Conservation (phyloP, 805 yeast genomes). For the Candida ulmi region DNA sequence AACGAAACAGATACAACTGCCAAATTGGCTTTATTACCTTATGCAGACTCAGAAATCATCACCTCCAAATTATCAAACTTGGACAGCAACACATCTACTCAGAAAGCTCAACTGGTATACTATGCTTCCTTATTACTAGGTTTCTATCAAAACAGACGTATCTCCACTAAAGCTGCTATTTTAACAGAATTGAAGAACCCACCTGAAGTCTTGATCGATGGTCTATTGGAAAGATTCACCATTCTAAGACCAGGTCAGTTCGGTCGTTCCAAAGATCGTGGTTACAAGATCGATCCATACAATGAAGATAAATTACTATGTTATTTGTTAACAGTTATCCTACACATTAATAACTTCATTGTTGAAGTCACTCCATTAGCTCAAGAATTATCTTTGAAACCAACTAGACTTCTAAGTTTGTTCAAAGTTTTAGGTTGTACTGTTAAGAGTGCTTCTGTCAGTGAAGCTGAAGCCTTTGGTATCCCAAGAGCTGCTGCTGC, state of each 20-base stretch:
- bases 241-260: slow-evolving; percentile 54
- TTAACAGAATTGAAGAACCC: slow-evolving; percentile 59
- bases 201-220: slow-evolving; percentile 69
- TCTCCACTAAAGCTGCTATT: slow-evolving; percentile 51
- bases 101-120: slow-evolving; percentile 65
- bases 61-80: slow-evolving; percentile 35
- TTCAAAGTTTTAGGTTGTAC: slow-evolving; percentile 80
- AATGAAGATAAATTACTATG: slow-evolving; percentile 84
- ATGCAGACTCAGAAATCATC: slow-evolving; percentile 49
- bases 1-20: slow-evolving; percentile 46
- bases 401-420: slow-evolving; percentile 60
- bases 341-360: slow-evolving; percentile 71
- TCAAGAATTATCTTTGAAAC: slow-evolving; percentile 75
- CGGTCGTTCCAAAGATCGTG: slow-evolving; percentile 70
- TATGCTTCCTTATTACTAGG: slow-evolving; percentile 79
- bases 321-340: slow-evolving; percentile 61
- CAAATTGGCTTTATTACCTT: slow-evolving; percentile 59
- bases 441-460: slow-evolving; percentile 62
- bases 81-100: slow-evolving; percentile 40
- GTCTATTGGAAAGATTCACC: slow-evolving; percentile 67
- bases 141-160: slow-evolving; percentile 67
- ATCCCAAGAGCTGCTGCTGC: slow-evolving; percentile 54
- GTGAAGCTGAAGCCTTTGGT: slow-evolving; percentile 72
- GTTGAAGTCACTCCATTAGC: slow-evolving; percentile 80
- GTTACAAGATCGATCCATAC: slow-evolving; percentile 81